Evolutionary conservation across 495 filamentous ascomycete species (phyloP), one percentile per base, ranked within the genome.

Genomic region (Tuber indicum): DNA sequence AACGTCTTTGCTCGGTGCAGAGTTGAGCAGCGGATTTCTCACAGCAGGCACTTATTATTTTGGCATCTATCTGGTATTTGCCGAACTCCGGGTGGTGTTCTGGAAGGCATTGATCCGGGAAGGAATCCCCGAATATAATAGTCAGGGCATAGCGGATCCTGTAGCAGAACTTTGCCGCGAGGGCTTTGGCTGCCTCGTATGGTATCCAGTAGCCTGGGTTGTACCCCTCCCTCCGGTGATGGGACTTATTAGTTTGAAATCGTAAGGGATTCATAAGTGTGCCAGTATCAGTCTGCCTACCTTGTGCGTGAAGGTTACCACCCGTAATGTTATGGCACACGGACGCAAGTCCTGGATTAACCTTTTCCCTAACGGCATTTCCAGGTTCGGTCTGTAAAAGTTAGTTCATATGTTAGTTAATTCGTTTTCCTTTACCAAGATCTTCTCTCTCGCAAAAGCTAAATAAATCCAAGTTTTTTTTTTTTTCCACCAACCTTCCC

Each of bases 301-400:
- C 94, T 91, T 99, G 96, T 75, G 93, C 95, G 70, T 88, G 90
- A 58, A 98, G 88, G 45, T 94, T 89, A 21, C 96, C 96, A 19
- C 96, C 96, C 0, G 96, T 99, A 83, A 99, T 98, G 85, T 93
- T 97, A 83, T 96, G 91, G 45, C 92, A 92, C 75, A 98, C 92
- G 9, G 94, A 91, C 70, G 90, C 89, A 36, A 99, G 90, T 10
- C 95, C 94, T 0, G 89, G 89, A 83, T 97, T 99, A 70, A 87
- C 79, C 74, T 89, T 90, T 52, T 92, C 86, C 92, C 96, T 1
- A 89, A 93, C 39, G 92, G 94, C 16, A 88, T 93, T 62, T 93
- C 98, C 96, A 93, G 84, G 73, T n/a, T 83, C 81, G 0, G 81
- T 82, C 81, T 82, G 47, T 69, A 16, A 42, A 70, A 16, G 46